These are phyloP conservation scores for Solanum gandarillasii DNA, from an alignment of 257 asterid species.

Conservation along the genomic window DNA sequence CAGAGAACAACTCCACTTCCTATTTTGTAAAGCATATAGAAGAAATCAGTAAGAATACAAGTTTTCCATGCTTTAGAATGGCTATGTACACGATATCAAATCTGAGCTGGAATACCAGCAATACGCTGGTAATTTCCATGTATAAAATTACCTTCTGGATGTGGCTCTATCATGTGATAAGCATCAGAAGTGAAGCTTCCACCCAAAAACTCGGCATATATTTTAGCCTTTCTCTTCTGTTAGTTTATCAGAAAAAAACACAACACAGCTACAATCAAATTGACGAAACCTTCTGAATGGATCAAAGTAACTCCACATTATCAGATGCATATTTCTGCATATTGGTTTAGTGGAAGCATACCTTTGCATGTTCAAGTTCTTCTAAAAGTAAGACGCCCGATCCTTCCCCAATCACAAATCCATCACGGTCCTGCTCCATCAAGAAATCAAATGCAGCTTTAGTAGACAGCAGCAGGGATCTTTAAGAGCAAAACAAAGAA, in stretches of 20 bases:
- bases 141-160: conserved; percentile 61
- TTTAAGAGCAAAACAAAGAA: not conserved
- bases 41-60: not conserved
- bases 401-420: conserved; percentile 98
- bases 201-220: conserved; percentile 88
- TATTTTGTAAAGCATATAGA: conserved; percentile 15
- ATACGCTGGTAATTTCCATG: not conserved
- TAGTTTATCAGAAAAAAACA: not conserved
- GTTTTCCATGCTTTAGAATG: not conserved
- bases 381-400: conserved; percentile 86
- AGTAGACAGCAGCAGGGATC: not conserved
- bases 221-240: conserved; percentile 85
- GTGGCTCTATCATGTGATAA: conserved; percentile 96
- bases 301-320: not conserved
- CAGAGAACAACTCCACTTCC: conserved; percentile 84
- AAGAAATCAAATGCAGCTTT: not conserved
- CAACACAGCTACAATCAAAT: not conserved
- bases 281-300: not conserved
- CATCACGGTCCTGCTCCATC: conserved; percentile 67
- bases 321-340: not conserved
- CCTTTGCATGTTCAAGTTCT: conserved; percentile 95
- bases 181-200: conserved; percentile 98
- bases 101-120: not conserved
- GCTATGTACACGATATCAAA: not conserved
- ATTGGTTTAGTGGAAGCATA: conserved; percentile 1